Evolutionary conservation across 1,284 basidiomycete species (phyloP).

Genomic region (Chalciporus piperatoides): DNA sequence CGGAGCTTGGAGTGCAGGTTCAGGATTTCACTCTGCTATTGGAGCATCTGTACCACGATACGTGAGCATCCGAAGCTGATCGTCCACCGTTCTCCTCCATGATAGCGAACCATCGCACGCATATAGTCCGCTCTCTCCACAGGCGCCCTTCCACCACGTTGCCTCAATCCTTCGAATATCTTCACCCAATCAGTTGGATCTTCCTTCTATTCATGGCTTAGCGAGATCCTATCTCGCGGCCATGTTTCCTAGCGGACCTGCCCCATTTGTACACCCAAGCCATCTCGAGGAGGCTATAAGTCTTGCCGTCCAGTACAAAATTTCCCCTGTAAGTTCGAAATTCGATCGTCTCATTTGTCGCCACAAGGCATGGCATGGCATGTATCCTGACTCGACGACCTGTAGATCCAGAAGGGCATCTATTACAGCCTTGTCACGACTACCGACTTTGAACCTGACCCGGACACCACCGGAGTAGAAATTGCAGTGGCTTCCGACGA

Average conservation of each 20-base stretch:
- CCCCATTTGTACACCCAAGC: slow-evolving; percentile 35
- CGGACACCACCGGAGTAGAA: neutral
- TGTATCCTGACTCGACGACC: neutral
- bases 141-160: slow-evolving; percentile 43
- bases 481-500: neutral
- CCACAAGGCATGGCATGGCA: too few relatives aligned
- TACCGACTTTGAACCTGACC: slow-evolving; percentile 46
- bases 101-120: slow-evolving; percentile 1
- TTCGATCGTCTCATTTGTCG: too few relatives aligned
- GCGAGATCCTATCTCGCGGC: slow-evolving; percentile 40
- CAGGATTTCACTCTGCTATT: slow-evolving; percentile 54
- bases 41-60: slow-evolving; percentile 60
- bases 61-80: slow-evolving; percentile 40
- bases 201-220: slow-evolving; percentile 47
- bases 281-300: slow-evolving; percentile 49
- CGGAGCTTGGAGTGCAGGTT: slow-evolving; percentile 33
- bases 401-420: slow-evolving; percentile 56
- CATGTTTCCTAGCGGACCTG: slow-evolving; percentile 43
- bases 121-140: slow-evolving; percentile 43
- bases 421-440: slow-evolving; percentile 58
- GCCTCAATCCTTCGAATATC: slow-evolving; percentile 53
- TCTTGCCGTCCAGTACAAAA: slow-evolving; percentile 44
- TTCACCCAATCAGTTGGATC: slow-evolving; percentile 50
- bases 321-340: slow-evolving; percentile 40
- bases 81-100: neutral